phyloP scores from a whole-genome alignment of 106 monocot species.

The Allium cepa region DNA sequence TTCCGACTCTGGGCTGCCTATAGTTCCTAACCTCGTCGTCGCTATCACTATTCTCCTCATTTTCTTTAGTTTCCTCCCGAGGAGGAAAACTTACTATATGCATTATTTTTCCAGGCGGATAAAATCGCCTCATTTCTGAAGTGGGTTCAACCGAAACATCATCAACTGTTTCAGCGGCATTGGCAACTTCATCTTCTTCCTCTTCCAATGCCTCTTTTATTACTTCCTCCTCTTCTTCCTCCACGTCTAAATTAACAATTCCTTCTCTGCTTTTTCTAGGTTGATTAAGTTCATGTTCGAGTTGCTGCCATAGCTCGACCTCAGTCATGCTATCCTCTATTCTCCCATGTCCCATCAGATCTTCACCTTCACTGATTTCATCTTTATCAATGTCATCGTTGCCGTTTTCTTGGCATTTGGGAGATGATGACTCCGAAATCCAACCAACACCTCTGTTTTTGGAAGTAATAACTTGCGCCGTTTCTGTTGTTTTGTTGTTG shows the following conservation, averaged over 20 bases:
- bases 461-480: slow-evolving; percentile 33
- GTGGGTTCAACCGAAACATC: slow-evolving; percentile 26
- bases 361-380: slow-evolving; percentile 41
- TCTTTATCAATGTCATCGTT: slow-evolving; percentile 18
- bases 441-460: slow-evolving; percentile 16
- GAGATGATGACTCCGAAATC: slow-evolving; percentile 32
- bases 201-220: slow-evolving; percentile 38
- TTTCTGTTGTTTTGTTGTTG: neutral
- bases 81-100: slow-evolving; percentile 45
- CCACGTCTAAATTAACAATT: neutral
- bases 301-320: slow-evolving; percentile 93
- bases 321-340: slow-evolving; percentile 62
- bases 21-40: neutral
- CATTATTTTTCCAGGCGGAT: slow-evolving; percentile 85
- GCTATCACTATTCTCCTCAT: neutral
- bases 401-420: slow-evolving; percentile 15
- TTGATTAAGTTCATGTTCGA: slow-evolving; percentile 71
- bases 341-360: slow-evolving; percentile 35
- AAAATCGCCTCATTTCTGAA: slow-evolving; percentile 63
- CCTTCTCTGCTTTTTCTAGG: slow-evolving; percentile 28
- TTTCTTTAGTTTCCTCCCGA: slow-evolving; percentile 23
- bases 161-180: slow-evolving; percentile 37
- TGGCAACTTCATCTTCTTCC: slow-evolving; percentile 56
- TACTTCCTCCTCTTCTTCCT: neutral
- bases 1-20: slow-evolving; percentile 37